These are phyloP conservation scores for Pezicula radicicola DNA, from an alignment of 2,329 filamentous ascomycete species.

Conservation along the genomic window DNA sequence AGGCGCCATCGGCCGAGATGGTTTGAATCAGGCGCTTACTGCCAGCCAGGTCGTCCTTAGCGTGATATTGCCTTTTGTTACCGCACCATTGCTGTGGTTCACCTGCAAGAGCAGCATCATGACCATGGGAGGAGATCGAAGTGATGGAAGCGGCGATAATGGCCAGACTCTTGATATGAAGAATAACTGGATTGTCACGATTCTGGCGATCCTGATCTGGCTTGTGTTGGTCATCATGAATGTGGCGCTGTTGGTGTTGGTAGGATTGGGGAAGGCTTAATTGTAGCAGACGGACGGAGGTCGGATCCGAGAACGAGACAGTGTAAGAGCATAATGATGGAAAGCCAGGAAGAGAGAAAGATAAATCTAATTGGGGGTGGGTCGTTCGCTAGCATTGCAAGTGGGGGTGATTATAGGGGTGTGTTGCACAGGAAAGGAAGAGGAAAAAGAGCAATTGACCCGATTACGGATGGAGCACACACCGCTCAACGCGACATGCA, in stretches of 20 bases:
- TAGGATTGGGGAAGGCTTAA: conserved; percentile 43
- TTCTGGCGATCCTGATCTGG: conserved; percentile 64
- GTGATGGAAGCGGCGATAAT: conserved; percentile 22
- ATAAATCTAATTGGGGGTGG: no score
- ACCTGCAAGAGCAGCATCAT: conserved; percentile 78
- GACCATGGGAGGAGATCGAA: conserved; percentile 43
- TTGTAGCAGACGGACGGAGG: no score
- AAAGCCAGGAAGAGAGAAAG: no score
- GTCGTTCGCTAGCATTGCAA: no score
- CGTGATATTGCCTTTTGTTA: conserved; percentile 76
- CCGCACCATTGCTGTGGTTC: conserved; percentile 80
- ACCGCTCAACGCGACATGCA: no score
- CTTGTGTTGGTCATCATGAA: conserved; percentile 74
- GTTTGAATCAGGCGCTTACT: conserved; percentile 69
- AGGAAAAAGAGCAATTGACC: no score
- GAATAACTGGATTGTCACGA: conserved; percentile 64
- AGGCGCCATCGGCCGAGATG: conserved; percentile 68
- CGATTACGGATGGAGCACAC: no score
- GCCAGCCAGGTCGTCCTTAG: conserved; percentile 76
- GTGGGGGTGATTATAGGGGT: no score
- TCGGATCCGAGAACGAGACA: no score
- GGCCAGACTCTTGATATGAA: conserved; percentile 51
- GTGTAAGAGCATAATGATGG: no score
- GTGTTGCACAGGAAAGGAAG: no score
- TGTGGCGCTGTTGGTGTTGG: conserved; percentile 68